Conservation (phyloP, 305 asterid species). For the Andrographis paniculata region DNA sequence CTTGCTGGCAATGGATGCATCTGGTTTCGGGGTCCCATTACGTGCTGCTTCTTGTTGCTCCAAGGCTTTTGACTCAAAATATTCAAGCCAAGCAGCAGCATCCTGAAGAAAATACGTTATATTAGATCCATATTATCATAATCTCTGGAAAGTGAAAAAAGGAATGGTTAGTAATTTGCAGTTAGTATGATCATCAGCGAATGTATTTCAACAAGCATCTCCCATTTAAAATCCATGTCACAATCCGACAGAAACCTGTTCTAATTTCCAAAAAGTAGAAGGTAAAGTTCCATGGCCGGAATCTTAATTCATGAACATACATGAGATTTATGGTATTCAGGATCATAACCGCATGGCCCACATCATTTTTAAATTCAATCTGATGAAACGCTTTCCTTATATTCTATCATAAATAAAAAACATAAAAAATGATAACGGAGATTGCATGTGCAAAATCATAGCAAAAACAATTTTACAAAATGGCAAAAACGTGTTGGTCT, state of each 20-base stretch:
- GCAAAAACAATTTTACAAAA: background rate
- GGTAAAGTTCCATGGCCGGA: background rate
- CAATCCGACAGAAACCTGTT: slow-evolving; percentile 2
- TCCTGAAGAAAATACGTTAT: slow-evolving; percentile 50
- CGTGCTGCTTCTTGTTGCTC: slow-evolving; percentile 99
- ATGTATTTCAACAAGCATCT: slow-evolving; percentile 8
- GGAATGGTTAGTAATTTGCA: slow-evolving; percentile 13
- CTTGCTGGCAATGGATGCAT: slow-evolving; percentile 98
- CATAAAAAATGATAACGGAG: background rate
- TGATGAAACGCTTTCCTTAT: background rate
- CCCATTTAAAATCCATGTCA: slow-evolving; percentile 7
- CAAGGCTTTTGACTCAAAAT: slow-evolving; percentile 95
- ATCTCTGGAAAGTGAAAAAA: slow-evolving; percentile 4
- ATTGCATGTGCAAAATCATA: background rate
- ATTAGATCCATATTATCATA: slow-evolving; percentile 12
- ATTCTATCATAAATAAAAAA: background rate
- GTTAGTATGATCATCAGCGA: slow-evolving; percentile 11
- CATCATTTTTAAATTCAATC: background rate
- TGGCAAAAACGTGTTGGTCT: background rate
- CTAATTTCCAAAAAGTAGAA: background rate
- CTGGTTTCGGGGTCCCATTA: slow-evolving; percentile 93
- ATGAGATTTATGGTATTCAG: slow-evolving; percentile 1
- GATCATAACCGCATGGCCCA: background rate
- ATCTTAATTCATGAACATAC: slow-evolving; percentile 1
- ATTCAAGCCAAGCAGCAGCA: slow-evolving; percentile 99